Base-by-base conservation (phyloP, 495 filamentous ascomycete species). In the Achaetomiella virescens region DNA sequence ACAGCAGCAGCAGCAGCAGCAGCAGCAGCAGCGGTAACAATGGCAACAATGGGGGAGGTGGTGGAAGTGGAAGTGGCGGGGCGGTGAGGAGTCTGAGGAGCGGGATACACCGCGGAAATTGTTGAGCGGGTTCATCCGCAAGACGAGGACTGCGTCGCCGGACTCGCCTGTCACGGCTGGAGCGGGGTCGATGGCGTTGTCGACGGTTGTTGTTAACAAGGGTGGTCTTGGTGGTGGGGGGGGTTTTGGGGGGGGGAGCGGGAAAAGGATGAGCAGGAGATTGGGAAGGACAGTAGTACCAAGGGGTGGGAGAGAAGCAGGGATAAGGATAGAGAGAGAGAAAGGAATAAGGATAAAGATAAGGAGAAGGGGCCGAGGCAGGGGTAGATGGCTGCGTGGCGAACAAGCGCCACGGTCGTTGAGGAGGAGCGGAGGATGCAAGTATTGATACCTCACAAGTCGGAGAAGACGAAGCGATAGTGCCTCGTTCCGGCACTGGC, bases 81-180 rank as follows among this genome's bases (percentile, higher is more conserved):
- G 71, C 70, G n/a, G 70, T 74, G 48, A 69, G 72, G 24, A 64
- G 66, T 43, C 22, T 72, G 49, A 58, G 69, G 51, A 69, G 66
- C 43, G 70, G 62, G 17, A 69, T 72, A 40, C 69, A 75, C 35
- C 72, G 31, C 64, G 74, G 6, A 72, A 71, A 54, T 78, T 80
- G 45, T 63, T 81, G 27, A 77, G 73, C 42, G 74, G 77, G 11
- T 67, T 80, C 29, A 74, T 77, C 29, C 61, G 69, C 25, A 75
- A 73, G 60, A 73, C 67, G 27, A 57, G 65, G 17, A 72, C 62
- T 21, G 66, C 66, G 2, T 61, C 63, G 18, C 60, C 62, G 2
- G 62, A 71, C 22, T 53, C 59, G 15, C 44, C 57, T 7, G 27
- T 31, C 9, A 31, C 27, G 27, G 52, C 61, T 14, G 54, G 60